These are phyloP conservation scores for Coprinellus aureogranulatus DNA, from an alignment of 768 basidiomycete species.

Conservation along the genomic window DNA sequence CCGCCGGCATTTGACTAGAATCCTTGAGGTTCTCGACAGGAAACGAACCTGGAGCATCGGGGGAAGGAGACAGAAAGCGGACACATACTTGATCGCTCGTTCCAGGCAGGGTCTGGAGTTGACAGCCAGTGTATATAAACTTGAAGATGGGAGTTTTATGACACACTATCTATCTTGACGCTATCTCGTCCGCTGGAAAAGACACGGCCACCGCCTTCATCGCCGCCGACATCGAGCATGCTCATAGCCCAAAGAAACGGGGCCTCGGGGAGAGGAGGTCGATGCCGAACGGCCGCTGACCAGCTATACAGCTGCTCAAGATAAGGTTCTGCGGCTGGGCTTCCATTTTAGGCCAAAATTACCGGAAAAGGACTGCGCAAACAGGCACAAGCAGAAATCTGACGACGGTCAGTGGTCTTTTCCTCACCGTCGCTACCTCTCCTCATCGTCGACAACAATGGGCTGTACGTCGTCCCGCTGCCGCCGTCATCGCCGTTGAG, in stretches of 20 bases:
- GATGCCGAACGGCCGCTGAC: conserved; percentile 3
- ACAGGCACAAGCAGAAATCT: conserved; percentile 11
- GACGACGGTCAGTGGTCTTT: conserved; percentile 22
- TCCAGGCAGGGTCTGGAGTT: conserved; percentile 7
- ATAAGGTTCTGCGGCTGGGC: conserved; percentile 39
- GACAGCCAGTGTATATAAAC: not conserved
- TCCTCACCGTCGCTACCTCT: conserved; percentile 18
- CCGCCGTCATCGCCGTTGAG: conserved; percentile 10
- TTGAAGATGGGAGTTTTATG: not conserved
- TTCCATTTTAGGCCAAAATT: not conserved
- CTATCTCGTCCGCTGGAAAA: too few species aligned
- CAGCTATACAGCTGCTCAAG: conserved; percentile 37
- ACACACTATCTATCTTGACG: conserved; percentile 3
- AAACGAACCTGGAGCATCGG: conserved; percentile 10
- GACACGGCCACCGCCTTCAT: too few species aligned
- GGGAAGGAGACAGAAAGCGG: not conserved
- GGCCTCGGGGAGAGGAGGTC: not conserved
- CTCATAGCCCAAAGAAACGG: not conserved
- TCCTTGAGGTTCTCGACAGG: conserved; percentile 5
- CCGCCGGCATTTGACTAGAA: not conserved
- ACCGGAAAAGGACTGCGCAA: not conserved
- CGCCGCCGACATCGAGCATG: not conserved
- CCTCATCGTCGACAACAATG: conserved; percentile 52
- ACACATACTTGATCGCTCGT: not conserved
- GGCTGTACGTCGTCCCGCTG: conserved; percentile 62